A percentile compares a stretch with the other conserved stretches of the same genome.
Evolutionary conservation across 306 rosid species (phyloP).

Genomic region (Adenanthera pavonina): DNA sequence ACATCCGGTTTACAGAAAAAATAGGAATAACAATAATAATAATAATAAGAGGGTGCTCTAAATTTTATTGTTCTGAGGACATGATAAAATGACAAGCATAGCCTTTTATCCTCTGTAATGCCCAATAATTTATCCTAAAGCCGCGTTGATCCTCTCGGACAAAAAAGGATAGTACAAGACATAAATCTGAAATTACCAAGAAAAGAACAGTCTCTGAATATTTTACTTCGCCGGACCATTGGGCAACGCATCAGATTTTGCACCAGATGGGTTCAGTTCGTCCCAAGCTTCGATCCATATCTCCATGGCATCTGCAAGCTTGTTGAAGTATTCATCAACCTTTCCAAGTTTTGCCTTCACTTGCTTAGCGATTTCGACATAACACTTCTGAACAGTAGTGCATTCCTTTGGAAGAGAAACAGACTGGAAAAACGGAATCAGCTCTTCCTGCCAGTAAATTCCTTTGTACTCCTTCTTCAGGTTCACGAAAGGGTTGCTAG

Average conservation of each 20-base stretch:
- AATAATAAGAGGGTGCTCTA: background rate
- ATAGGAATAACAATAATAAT: background rate
- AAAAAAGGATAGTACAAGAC: slow-evolving; percentile 28
- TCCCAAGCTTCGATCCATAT: slow-evolving; percentile 87
- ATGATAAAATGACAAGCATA: slow-evolving; percentile 32
- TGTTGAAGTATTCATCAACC: slow-evolving; percentile 69
- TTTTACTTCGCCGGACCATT: slow-evolving; percentile 49
- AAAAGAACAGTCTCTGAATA: background rate
- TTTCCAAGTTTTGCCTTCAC: slow-evolving; percentile 69
- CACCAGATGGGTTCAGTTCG: slow-evolving; percentile 64
- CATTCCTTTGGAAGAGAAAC: slow-evolving; percentile 65
- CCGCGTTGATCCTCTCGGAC: slow-evolving; percentile 43
- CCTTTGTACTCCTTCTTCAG: slow-evolving; percentile 83
- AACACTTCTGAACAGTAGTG: slow-evolving; percentile 67
- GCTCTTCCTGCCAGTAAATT: slow-evolving; percentile 79
- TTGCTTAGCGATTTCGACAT: slow-evolving; percentile 70
- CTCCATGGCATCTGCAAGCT: slow-evolving; percentile 77
- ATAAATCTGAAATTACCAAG: slow-evolving; percentile 24
- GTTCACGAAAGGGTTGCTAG: slow-evolving; percentile 82
- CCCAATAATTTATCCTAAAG: slow-evolving; percentile 42
- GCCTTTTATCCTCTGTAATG: slow-evolving; percentile 44
- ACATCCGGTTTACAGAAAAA: slow-evolving; percentile 11
- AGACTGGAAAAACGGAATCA: slow-evolving; percentile 75
- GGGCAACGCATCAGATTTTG: slow-evolving; percentile 35
- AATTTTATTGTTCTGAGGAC: slow-evolving; percentile 49